These are phyloP conservation scores for Medicago ruthenica DNA, from an alignment of 306 rosid genomes.

Conservation along the genomic window DNA sequence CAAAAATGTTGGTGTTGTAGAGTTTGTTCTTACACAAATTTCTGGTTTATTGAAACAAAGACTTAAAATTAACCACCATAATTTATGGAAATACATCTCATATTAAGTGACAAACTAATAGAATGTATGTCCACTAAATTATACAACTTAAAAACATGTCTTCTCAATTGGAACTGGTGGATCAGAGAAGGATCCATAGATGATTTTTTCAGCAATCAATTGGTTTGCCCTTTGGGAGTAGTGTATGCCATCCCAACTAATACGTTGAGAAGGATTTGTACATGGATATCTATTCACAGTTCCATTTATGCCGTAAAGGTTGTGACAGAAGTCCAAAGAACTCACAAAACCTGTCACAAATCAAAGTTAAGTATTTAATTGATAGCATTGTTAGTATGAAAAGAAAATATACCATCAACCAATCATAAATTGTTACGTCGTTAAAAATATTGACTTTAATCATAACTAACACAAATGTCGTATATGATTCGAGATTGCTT, in stretches of 20 bases:
- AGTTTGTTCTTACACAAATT: no score
- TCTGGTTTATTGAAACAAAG: no score
- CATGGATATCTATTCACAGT: constrained; percentile 73
- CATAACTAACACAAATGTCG: not conserved
- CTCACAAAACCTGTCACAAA: constrained; percentile 69
- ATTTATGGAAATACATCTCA: no score
- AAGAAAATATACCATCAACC: not conserved
- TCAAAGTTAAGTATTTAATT: not conserved
- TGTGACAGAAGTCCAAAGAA: constrained; percentile 66
- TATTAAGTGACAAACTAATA: no score
- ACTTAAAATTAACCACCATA: no score
- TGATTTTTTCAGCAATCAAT: constrained; percentile 59
- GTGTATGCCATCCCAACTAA: constrained; percentile 91
- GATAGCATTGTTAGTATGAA: not conserved
- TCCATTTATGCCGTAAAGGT: constrained; percentile 77
- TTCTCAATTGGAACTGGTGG: constrained; percentile 65
- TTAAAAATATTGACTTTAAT: not conserved
- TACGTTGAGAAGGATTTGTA: constrained; percentile 64
- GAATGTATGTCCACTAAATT: not conserved
- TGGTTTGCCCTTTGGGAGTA: constrained; percentile 76
- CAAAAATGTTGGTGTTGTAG: no score
- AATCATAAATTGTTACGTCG: not conserved
- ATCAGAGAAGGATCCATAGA: constrained; percentile 63
- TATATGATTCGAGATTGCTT: not conserved
- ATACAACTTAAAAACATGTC: constrained; percentile 53